phyloP scores from a whole-genome alignment of 1,139 yeast genomes.

The Taphrina wiesneri region DNA sequence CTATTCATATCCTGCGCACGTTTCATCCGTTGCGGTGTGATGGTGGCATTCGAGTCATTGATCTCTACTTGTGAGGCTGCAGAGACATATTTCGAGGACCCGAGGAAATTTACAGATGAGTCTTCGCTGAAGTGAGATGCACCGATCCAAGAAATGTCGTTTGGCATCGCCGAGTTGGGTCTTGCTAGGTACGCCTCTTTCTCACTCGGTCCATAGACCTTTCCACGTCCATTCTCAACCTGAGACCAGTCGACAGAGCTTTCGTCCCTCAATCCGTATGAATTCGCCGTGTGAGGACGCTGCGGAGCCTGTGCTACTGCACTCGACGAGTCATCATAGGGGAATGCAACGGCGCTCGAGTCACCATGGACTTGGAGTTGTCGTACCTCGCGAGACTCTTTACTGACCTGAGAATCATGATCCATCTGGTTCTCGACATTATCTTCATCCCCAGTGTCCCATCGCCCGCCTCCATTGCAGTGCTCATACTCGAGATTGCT shows the following conservation, averaged over 20 bases:
- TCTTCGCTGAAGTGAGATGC: constrained; percentile 16
- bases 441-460: constrained; percentile 7
- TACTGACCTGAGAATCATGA: constrained; percentile 24
- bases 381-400: neutral
- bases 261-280: constrained; percentile 16
- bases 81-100: constrained; percentile 27
- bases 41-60: constrained; percentile 28
- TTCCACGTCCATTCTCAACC: neutral
- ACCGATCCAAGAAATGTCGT: neutral
- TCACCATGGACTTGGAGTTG: constrained; percentile 2
- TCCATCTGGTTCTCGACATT: constrained; percentile 21
- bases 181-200: neutral
- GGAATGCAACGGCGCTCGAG: constrained; percentile 17
- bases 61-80: constrained; percentile 4
- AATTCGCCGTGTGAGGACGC: neutral
- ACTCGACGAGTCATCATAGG: neutral
- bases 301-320: neutral
- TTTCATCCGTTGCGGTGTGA: constrained; percentile 21
- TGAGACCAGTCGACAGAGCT: constrained; percentile 4
- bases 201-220: neutral
- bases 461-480: neutral
- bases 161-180: neutral
- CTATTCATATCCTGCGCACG: constrained; percentile 5
- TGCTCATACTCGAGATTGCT: constrained; percentile 32
- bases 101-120: constrained; percentile 11